Evolutionary conservation across 2,329 filamentous ascomycete species (phyloP), one percentile per base, ranked within the genome.

Genomic region (Helotiales sp.): DNA sequence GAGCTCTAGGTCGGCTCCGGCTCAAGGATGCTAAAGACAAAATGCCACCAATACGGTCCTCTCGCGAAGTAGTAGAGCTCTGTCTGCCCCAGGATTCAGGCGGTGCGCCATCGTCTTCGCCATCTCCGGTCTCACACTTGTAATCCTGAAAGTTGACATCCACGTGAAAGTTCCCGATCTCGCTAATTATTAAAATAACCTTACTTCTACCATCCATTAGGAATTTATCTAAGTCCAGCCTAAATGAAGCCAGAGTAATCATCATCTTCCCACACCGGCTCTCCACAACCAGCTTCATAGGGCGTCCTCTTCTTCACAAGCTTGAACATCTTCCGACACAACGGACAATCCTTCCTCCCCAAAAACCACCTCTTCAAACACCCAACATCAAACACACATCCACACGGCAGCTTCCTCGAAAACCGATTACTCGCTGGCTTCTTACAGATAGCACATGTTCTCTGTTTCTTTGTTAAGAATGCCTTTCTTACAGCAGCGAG

Each of bases 301-400:
- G 43, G 24, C 8, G 57, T 47, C 22, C n/a, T 32, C 15, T 49
- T 45, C 43, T 60, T 47, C 3, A 60, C 57, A 8, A 60, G n/a
- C 13, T 45, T 22, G 20, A 60, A 60, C 37, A 6, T 43, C 37
- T 47, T 60, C 22, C 43, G 15, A 34, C 57, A 60, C 28, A 32
- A 22, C 17, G 57, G 57, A 30, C 57, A 60, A 47, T 60, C 57
- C n/a, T 60, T 60, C 37, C 37, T 30, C 7, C 37, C 43, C 7
- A 45, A 22, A 32, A 47, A 47, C 37, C 57, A 60, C 1, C 43
- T 60, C 57, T 47, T 47, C 37, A 60, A 30, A 28, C 57, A 60
- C 37, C 2, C 13, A 7, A 49, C 17, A 47, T 60, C 57, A 47
- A 47, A 30, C 2, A 60, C 57, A 47, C 43, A 34, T n/a, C 57